Conservation (phyloP, 208 protist species). For the Trypanosoma brucei region DNA sequence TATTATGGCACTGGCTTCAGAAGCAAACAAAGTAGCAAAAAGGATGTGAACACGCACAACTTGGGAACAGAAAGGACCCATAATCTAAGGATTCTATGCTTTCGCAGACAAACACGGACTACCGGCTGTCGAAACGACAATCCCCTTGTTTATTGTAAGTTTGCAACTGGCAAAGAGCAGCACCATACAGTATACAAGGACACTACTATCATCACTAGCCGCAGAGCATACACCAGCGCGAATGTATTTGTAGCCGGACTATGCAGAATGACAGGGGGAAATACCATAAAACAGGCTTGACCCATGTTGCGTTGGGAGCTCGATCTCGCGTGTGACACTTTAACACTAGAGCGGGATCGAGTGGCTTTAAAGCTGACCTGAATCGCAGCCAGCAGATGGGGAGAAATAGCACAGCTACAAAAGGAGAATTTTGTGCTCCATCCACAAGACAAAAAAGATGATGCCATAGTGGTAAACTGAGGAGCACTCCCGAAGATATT, state of each 20-base stretch:
- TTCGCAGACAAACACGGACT: constrained; percentile 3
- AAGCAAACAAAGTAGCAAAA: constrained; percentile 1
- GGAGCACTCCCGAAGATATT: constrained; percentile 2
- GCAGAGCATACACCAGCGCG: neutral
- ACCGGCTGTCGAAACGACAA: neutral
- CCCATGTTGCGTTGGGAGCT: neutral
- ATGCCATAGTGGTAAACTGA: constrained; percentile 1
- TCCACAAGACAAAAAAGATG: neutral
- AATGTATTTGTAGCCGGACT: constrained; percentile 4
- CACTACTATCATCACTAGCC: neutral
- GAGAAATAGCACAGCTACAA: constrained; percentile 12
- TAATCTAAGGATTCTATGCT: neutral
- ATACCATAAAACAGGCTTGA: neutral
- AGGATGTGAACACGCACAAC: constrained; percentile 5
- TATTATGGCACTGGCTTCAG: constrained; percentile 1
- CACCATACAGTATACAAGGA: constrained; percentile 1
- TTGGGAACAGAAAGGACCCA: constrained; percentile 6
- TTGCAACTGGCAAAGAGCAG: constrained; percentile 11
- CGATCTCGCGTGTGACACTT: neutral
- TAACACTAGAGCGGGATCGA: neutral
- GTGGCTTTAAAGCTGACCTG: constrained; percentile 6
- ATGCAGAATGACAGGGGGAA: neutral
- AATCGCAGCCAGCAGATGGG: constrained; percentile 2
- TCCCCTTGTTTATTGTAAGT: constrained; percentile 8
- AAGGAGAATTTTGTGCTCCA: constrained; percentile 4